phyloP scores from a whole-genome alignment of 1,284 basidiomycete species.

The Malassezia slooffiae region DNA sequence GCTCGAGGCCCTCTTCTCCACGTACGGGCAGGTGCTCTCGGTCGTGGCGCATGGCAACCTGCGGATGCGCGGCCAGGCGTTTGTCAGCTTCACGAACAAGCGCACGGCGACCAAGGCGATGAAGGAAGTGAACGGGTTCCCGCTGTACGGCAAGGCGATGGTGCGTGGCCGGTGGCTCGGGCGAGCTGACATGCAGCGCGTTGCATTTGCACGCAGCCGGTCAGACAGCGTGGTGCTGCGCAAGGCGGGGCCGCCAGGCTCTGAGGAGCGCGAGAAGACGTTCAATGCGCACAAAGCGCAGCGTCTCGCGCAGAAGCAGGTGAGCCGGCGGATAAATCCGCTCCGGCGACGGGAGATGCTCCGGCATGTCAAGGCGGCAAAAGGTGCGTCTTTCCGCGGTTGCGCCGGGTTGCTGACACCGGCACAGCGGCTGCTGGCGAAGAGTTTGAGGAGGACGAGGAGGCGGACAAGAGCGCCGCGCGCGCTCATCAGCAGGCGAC shows the following conservation, averaged over 20 bases:
- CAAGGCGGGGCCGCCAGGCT: slow-evolving; percentile 10
- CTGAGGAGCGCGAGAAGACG: slow-evolving; percentile 12
- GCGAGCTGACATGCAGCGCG: slow-evolving; percentile 58
- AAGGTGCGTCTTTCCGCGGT: too few species aligned
- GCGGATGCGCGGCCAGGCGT: slow-evolving; percentile 95
- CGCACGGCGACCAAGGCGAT: slow-evolving; percentile 75
- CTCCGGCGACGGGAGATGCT: slow-evolving; percentile 23
- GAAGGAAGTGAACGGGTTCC: slow-evolving; percentile 85
- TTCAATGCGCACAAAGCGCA: slow-evolving; percentile 54
- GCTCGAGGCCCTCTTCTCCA: slow-evolving; percentile 76
- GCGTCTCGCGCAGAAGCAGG: slow-evolving; percentile 27
- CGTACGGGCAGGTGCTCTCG: slow-evolving; percentile 80
- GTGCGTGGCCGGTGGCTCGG: slow-evolving; percentile 7
- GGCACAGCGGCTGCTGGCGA: too few species aligned
- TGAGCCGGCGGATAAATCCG: slow-evolving; percentile 23
- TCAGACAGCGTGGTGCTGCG: slow-evolving; percentile 70
- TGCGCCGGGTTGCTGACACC: too few species aligned
- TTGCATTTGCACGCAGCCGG: slow-evolving; percentile 74
- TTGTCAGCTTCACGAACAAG: slow-evolving; percentile 74
- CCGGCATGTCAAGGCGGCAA: slow-evolving; percentile 23
- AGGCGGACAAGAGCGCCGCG: too few species aligned
- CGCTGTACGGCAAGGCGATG: slow-evolving; percentile 89
- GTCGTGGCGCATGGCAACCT: slow-evolving; percentile 85
- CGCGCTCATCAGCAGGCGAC: too few species aligned
- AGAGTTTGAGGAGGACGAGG: too few species aligned